Conservation (phyloP, 1,139 yeast species). For the Scheffersomyces segobiensis region DNA sequence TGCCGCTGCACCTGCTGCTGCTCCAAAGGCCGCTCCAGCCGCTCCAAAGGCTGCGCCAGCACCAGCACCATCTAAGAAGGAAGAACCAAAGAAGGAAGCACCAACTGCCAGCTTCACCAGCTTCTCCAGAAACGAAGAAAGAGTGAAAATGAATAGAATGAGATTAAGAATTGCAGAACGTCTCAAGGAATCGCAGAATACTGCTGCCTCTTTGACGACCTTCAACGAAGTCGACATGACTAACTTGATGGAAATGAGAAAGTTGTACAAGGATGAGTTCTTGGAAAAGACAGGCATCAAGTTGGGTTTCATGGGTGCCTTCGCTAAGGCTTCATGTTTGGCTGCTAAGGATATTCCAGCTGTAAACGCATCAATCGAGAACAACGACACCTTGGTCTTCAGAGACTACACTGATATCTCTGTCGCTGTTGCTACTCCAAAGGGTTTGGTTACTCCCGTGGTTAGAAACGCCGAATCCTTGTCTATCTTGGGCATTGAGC, state of each 20-base stretch:
- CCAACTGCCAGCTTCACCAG: constrained; percentile 54
- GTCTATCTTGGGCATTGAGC: constrained; percentile 85
- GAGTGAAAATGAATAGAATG: constrained; percentile 99
- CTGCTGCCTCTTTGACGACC: constrained; percentile 97
- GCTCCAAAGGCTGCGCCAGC: constrained; percentile 25
- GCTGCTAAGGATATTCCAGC: constrained; percentile 97
- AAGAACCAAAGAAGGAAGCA: constrained; percentile 22
- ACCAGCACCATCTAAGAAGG: constrained; percentile 19
- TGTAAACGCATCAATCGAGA: constrained; percentile 92
- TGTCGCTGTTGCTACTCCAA: constrained; percentile 98
- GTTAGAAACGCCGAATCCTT: constrained; percentile 96
- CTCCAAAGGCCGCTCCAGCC: constrained; percentile 22
- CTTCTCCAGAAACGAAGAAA: constrained; percentile 82
- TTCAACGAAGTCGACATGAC: constrained; percentile 99
- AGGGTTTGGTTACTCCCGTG: constrained; percentile 98
- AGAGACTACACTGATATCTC: constrained; percentile 96
- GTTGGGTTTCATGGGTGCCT: constrained; percentile 98
- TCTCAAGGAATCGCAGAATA: constrained; percentile 97
- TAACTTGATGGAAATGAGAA: constrained; percentile 89
- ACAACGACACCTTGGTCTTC: constrained; percentile 89
- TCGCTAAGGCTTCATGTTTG: constrained; percentile 88
- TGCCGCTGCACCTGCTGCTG: constrained; percentile 23
- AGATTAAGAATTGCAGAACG: constrained; percentile 98
- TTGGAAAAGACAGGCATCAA: constrained; percentile 92
- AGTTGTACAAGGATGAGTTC: constrained; percentile 93